phyloP scores from a whole-genome alignment of 257 asterid genomes.

The Fraxinus cuspidata region DNA sequence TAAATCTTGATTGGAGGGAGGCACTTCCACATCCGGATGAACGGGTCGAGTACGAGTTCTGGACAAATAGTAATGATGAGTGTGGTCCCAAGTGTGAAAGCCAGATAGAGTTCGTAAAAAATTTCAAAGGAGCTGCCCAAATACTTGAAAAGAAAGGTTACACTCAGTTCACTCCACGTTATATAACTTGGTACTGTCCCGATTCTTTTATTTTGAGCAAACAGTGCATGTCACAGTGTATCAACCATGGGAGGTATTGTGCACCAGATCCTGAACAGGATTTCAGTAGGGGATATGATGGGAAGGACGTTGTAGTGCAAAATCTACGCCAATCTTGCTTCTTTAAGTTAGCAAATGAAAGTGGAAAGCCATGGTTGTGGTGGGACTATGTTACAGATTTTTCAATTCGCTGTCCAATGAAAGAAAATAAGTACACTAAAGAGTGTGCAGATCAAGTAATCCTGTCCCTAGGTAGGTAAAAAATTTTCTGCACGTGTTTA shows the following conservation, averaged over 20 bases:
- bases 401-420: constrained; percentile 71
- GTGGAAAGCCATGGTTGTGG: constrained; percentile 76
- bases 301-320: constrained; percentile 71
- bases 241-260: constrained; percentile 71
- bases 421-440: constrained; percentile 56
- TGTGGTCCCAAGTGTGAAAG: constrained; percentile 89
- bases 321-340: constrained; percentile 68
- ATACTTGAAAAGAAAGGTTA: constrained; percentile 86
- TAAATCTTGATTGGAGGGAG: constrained; percentile 93
- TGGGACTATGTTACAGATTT: constrained; percentile 77
- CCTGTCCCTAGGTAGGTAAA: constrained; percentile 64
- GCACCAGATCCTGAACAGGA: constrained; percentile 82
- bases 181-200: constrained; percentile 75
- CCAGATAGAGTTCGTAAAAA: constrained; percentile 71
- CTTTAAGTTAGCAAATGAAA: constrained; percentile 64
- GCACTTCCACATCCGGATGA: constrained; percentile 96
- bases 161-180: constrained; percentile 76
- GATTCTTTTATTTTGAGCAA: constrained; percentile 61
- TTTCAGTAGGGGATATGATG: constrained; percentile 68
- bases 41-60: constrained; percentile 85
- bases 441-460: constrained; percentile 70
- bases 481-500: not conserved
- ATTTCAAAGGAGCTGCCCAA: constrained; percentile 90
- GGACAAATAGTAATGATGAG: constrained; percentile 94
- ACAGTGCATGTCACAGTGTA: constrained; percentile 74